A percentile compares a stretch with the other conserved stretches of the same genome.
Conservation (phyloP, 352 stramenopile genomes). For the Plasmopara muralis region DNA sequence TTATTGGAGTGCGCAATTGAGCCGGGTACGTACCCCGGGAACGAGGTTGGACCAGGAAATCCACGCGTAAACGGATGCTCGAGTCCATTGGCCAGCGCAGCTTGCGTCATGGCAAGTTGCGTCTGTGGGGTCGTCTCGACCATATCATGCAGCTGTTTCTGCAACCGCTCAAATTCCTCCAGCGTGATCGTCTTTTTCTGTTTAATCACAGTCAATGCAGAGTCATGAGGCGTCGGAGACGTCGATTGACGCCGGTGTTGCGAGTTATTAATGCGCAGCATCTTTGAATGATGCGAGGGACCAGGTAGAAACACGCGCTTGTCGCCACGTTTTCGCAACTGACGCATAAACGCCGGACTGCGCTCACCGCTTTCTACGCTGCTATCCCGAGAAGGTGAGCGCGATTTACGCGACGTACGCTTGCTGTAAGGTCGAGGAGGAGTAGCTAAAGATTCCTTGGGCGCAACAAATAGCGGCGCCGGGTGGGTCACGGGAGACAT, state of each 20-base stretch:
- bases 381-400: conserved; percentile 26
- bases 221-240: conserved; percentile 38
- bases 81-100: conserved; percentile 37
- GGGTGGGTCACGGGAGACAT: conserved; percentile 14
- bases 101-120: conserved; percentile 49
- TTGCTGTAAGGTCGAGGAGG: conserved; percentile 14
- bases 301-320: conserved; percentile 40
- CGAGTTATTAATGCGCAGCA: conserved; percentile 29
- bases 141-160: conserved; percentile 53
- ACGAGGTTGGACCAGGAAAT: conserved; percentile 21
- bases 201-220: conserved; percentile 55
- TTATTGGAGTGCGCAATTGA: conserved; percentile 28
- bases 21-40: conserved; percentile 33
- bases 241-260: conserved; percentile 24
- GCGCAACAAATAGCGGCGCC: conserved; percentile 11
- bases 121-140: conserved; percentile 59
- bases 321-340: conserved; percentile 34
- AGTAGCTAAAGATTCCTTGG: conserved; percentile 14
- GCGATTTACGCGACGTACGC: conserved; percentile 8
- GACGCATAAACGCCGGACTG: conserved; percentile 24
- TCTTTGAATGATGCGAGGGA: conserved; percentile 41
- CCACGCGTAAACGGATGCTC: conserved; percentile 27
- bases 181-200: conserved; percentile 72
- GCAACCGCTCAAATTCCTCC: conserved; percentile 67
- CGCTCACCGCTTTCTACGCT: conserved; percentile 20